Evolutionary conservation across 306 rosid genomes (phyloP).

Genomic region (Glycine latifolia): DNA sequence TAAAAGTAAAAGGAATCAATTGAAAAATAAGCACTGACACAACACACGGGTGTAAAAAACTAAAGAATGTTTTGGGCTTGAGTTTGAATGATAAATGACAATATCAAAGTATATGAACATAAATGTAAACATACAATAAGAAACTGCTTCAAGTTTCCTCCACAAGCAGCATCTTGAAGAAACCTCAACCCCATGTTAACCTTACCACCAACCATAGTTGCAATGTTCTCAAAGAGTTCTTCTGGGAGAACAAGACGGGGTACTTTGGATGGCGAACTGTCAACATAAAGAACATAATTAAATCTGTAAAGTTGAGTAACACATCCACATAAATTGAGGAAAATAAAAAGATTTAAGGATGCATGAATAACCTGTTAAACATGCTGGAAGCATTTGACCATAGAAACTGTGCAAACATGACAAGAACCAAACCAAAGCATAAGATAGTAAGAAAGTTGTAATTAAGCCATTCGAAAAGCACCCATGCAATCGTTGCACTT

Average conservation of each 20-base stretch:
- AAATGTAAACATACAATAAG: conserved; percentile 60
- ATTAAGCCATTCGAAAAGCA: conserved; percentile 89
- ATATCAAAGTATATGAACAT: neutral
- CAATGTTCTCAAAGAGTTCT: conserved; percentile 68
- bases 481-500: conserved; percentile 79
- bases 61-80: conserved; percentile 12
- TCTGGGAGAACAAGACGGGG: conserved; percentile 78
- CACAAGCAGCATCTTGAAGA: conserved; percentile 85
- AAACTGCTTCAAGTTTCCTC: conserved; percentile 79
- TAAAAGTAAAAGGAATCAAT: conserved; percentile 8
- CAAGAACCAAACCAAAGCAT: conserved; percentile 68
- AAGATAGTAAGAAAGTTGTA: conserved; percentile 74
- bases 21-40: neutral
- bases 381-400: conserved; percentile 84
- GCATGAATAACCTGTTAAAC: conserved; percentile 61
- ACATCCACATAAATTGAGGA: conserved; percentile 23
- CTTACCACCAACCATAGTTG: conserved; percentile 58
- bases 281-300: conserved; percentile 31
- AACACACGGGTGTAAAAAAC: conserved; percentile 17
- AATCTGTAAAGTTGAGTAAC: conserved; percentile 18
- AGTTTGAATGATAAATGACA: neutral
- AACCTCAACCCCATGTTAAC: conserved; percentile 61
- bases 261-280: conserved; percentile 61
- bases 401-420: conserved; percentile 78
- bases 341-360: conserved; percentile 32